A percentile compares a stretch with the other conserved stretches of the same genome.
phyloP scores from a whole-genome alignment of 2,329 filamentous ascomycete genomes.

The Orbilia oligospora region DNA sequence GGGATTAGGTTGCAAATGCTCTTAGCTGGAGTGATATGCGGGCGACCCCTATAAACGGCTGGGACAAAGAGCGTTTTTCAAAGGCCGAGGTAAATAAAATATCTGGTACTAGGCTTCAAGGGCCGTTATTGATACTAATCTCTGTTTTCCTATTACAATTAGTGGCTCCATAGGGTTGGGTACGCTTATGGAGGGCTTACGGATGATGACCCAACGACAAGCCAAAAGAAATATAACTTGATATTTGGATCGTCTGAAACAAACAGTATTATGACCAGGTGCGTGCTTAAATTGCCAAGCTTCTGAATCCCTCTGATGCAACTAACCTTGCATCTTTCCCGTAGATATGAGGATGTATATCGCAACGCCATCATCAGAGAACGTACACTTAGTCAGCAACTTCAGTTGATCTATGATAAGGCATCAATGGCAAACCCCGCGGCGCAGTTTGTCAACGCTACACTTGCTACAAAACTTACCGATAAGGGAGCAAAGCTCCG shows the following conservation, averaged over 20 bases:
- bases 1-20: conserved; percentile 5
- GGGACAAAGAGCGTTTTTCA: conserved; percentile 24
- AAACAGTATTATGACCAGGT: conserved; percentile 33
- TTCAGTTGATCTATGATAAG: neutral
- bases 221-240: conserved; percentile 22
- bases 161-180: conserved; percentile 24
- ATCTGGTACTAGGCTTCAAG: neutral
- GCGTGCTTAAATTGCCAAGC: neutral
- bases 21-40: conserved; percentile 9
- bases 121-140: neutral
- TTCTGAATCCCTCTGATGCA: neutral
- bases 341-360: conserved; percentile 25
- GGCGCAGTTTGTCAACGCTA: neutral
- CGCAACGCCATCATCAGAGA: conserved; percentile 20
- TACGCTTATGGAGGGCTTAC: conserved; percentile 19
- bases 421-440: neutral
- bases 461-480: neutral
- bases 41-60: neutral
- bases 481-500: neutral
- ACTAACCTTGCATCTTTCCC: neutral
- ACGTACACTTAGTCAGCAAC: neutral
- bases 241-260: conserved; percentile 39
- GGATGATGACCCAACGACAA: neutral
- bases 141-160: neutral
- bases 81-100: conserved; percentile 17